These are phyloP conservation scores for Russula griseocarnosa DNA, from an alignment of 768 basidiomycete species.

Conservation along the genomic window DNA sequence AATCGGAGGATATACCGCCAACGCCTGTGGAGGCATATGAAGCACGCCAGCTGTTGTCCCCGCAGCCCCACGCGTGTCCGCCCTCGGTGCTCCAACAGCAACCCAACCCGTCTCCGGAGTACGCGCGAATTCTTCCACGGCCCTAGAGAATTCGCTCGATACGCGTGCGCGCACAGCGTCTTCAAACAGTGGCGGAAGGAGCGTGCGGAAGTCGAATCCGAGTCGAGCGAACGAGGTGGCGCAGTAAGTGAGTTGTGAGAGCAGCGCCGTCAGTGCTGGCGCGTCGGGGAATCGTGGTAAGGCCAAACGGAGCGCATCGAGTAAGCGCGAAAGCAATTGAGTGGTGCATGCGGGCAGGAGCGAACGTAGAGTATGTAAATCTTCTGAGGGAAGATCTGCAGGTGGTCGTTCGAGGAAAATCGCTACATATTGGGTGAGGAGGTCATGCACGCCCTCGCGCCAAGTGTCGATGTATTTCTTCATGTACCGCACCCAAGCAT, in stretches of 20 bases:
- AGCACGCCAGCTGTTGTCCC: constrained; percentile 33
- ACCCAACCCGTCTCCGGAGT: constrained; percentile 17
- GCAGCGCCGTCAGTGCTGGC: constrained; percentile 65
- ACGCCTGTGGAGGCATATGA: constrained; percentile 65
- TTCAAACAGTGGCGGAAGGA: constrained; percentile 63
- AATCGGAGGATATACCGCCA: constrained; percentile 57
- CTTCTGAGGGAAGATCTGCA: constrained; percentile 31
- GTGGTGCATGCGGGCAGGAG: constrained; percentile 64
- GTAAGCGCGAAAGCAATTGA: constrained; percentile 59
- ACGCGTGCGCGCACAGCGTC: constrained; percentile 59
- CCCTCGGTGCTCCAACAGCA: constrained; percentile 26
- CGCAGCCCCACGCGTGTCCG: constrained; percentile 26
- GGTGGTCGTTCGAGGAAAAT: constrained; percentile 77
- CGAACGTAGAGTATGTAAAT: constrained; percentile 42
- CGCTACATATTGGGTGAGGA: constrained; percentile 82
- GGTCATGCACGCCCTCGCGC: constrained; percentile 89
- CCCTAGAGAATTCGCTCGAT: constrained; percentile 46
- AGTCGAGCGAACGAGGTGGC: constrained; percentile 87
- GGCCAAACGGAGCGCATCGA: constrained; percentile 58
- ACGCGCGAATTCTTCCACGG: constrained; percentile 32
- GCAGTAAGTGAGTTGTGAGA: constrained; percentile 93
- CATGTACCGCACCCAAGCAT: constrained; percentile 72
- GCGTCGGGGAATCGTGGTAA: constrained; percentile 59
- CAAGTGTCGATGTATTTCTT: constrained; percentile 87
- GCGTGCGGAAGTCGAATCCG: constrained; percentile 80